Evolutionary conservation across 306 rosid genomes (phyloP).

Genomic region (Castanospermum australe): DNA sequence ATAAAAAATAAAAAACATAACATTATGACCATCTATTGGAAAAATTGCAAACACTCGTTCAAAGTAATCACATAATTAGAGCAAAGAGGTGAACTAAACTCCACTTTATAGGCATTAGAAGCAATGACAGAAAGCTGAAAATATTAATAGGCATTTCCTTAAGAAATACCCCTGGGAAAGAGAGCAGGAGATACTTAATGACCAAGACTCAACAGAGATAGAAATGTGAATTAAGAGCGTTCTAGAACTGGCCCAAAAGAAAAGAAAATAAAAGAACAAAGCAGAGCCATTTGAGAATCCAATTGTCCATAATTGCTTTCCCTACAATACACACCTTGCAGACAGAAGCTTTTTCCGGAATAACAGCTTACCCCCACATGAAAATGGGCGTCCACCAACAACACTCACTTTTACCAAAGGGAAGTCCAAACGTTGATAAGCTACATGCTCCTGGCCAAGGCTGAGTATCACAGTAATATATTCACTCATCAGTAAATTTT

Average conservation of each 20-base stretch:
- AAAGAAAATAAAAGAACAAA: background rate
- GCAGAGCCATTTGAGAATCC: slow-evolving; percentile 7
- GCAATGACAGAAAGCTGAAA: slow-evolving; percentile 23
- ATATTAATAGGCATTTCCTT: background rate
- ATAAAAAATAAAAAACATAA: slow-evolving; percentile 7
- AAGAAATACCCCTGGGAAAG: background rate
- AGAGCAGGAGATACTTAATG: background rate
- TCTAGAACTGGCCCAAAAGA: background rate
- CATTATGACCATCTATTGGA: background rate
- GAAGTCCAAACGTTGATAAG: slow-evolving; percentile 68
- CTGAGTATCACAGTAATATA: slow-evolving; percentile 48
- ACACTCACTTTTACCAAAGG: slow-evolving; percentile 70
- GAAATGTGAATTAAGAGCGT: background rate
- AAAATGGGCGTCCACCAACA: slow-evolving; percentile 94
- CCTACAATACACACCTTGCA: slow-evolving; percentile 61
- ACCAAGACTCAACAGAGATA: background rate
- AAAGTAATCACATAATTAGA: slow-evolving; percentile 11
- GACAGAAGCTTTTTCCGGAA: slow-evolving; percentile 61
- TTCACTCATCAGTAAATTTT: slow-evolving; percentile 31
- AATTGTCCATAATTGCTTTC: slow-evolving; percentile 8
- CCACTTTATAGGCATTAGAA: slow-evolving; percentile 4
- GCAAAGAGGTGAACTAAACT: slow-evolving; percentile 1
- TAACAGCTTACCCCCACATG: slow-evolving; percentile 66
- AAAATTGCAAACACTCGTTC: background rate
- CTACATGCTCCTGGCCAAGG: slow-evolving; percentile 84